Conservation (phyloP, 2,329 filamentous ascomycete genomes). For the Fusarium illudens region DNA sequence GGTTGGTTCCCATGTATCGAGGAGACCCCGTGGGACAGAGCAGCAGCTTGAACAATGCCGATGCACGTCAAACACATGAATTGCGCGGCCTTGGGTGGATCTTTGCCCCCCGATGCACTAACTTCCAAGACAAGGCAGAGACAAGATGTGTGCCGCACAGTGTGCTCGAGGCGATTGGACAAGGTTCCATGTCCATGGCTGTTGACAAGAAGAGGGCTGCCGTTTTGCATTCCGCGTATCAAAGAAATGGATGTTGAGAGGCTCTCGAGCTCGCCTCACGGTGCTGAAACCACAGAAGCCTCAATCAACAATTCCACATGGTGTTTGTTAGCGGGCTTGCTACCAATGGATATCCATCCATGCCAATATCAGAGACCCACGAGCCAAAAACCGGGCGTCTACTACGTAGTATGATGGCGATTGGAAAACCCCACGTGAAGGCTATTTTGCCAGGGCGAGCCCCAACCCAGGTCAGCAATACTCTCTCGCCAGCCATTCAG, state of each 20-base stretch:
- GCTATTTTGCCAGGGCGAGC: not conserved
- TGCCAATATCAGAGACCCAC: not conserved
- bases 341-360: not conserved
- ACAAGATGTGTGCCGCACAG: conserved; percentile 16
- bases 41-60: conserved; percentile 22
- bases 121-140: conserved; percentile 8
- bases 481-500: not conserved
- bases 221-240: not conserved
- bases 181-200: not conserved
- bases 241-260: not conserved
- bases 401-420: not conserved
- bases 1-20: conserved; percentile 17
- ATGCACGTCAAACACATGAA: conserved; percentile 34
- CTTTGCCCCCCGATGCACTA: conserved; percentile 22
- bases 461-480: not conserved
- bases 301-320: not conserved
- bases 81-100: conserved; percentile 33
- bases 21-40: conserved; percentile 12
- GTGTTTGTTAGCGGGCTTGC: not conserved
- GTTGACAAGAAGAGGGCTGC: not conserved
- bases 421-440: conserved; percentile 16
- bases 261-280: not conserved
- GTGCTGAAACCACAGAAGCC: not conserved
- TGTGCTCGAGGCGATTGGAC: conserved; percentile 9
- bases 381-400: not conserved